Evolutionary conservation across 106 monocot species (phyloP), one percentile per base, ranked within the genome.

Genomic region (Apostasia ramifera): DNA sequence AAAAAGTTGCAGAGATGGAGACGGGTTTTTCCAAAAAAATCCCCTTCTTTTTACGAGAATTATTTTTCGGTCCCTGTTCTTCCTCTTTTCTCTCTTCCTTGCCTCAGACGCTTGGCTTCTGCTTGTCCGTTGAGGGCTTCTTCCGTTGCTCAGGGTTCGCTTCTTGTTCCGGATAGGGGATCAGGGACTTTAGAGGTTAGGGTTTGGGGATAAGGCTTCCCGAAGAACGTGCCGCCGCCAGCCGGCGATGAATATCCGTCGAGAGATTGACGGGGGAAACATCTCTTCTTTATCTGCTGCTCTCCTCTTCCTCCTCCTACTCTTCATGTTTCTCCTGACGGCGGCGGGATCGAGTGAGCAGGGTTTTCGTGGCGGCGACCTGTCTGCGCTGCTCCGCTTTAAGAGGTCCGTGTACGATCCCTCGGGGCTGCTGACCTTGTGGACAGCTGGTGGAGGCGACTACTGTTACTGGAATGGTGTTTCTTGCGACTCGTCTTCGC

Each of bases 381-480:
- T 61, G 8, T 39, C 70, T 2, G 79, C 74, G 8, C 75, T 89
- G n/a, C 60, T 85, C 12, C 62, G 65, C 57, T 85, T 89, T 75
- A 89, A 83, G 78, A 55, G 54, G 26, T 70, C 82, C 0, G 57
- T 85, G 49, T 75, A 80, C 56, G 89, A 89, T 70, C 82, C 80
- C 40, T 53, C 71, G 8, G 82, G 78, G 2, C 53, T 80, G 9
- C 80, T 89, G 55, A 54, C 65, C 11, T 11, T 2, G 44, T 89
- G 89, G 89, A 62, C 86, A 51, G 26, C 46, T 44, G 44, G 11
- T 57, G 43, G 50, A 38, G 15, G 61, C 41, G 57, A 78, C 62
- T 70, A 57, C 66, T 89, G 89, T 57, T 44, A 62, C 13, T 89
- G 85, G 85, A 61, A 70, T 5, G 77, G 85, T 15, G 80, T 89